Conservation (phyloP, 2,329 filamentous ascomycete genomes). For the Sporothrix inflata region DNA sequence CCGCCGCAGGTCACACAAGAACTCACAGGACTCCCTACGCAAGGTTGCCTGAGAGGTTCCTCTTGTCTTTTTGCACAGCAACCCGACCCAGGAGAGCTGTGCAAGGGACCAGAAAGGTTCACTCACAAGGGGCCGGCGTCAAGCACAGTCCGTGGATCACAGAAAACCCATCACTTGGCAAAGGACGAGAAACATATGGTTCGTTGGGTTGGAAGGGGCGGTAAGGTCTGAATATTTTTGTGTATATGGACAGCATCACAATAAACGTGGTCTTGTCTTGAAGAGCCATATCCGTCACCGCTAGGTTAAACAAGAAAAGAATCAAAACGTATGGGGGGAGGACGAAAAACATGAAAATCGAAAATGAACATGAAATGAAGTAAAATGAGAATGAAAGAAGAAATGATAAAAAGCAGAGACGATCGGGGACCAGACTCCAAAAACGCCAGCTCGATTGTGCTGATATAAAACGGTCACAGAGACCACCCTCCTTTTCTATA, state of each 20-base stretch:
- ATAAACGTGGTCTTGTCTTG: background rate
- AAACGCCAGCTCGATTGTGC: conserved; percentile 29
- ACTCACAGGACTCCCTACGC: background rate
- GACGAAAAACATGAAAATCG: background rate
- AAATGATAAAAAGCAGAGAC: conserved; percentile 21
- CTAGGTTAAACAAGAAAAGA: background rate
- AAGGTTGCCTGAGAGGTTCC: too few relatives aligned
- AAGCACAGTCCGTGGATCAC: too few relatives aligned
- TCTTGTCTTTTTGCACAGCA: too few relatives aligned
- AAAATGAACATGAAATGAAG: background rate
- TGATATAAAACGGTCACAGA: conserved; percentile 23
- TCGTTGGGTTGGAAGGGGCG: background rate
- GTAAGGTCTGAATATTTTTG: background rate
- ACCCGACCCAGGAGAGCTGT: too few relatives aligned
- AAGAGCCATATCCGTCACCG: background rate
- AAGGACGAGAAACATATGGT: too few relatives aligned
- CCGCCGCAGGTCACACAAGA: background rate
- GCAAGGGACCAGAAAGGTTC: too few relatives aligned
- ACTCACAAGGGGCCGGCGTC: too few relatives aligned
- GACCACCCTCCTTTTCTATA: conserved; percentile 22
- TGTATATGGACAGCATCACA: background rate
- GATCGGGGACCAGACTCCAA: conserved; percentile 28
- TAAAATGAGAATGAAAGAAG: background rate
- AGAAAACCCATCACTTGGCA: too few relatives aligned
- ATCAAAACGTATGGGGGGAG: background rate